These are phyloP conservation scores for Plenodomus tracheiphilus DNA, from an alignment of 2,329 filamentous ascomycete species.

Conservation along the genomic window DNA sequence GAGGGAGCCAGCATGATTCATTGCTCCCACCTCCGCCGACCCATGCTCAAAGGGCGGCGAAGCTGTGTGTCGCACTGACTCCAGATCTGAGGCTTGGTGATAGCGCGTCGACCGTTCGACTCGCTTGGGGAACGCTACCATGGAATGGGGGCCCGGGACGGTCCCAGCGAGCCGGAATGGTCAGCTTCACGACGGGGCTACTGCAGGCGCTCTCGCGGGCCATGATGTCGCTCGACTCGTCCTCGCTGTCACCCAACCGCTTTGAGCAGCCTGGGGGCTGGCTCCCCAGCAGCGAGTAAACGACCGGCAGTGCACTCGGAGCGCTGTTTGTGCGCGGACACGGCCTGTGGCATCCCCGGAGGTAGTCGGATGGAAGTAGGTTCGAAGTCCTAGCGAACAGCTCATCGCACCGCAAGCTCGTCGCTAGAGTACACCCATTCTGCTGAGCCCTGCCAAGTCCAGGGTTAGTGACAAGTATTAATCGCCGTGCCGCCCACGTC, in stretches of 20 bases:
- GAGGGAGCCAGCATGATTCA: background rate
- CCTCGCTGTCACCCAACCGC: constrained; percentile 20
- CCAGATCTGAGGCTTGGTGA: constrained; percentile 15
- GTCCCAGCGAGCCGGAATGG: constrained; percentile 10
- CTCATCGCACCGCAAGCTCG: constrained; percentile 33
- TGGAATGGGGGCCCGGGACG: constrained; percentile 23
- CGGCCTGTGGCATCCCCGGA: constrained; percentile 27
- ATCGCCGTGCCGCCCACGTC: constrained; percentile 22
- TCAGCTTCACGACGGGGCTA: constrained; percentile 19
- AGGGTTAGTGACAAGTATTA: constrained; percentile 29
- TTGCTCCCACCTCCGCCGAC: constrained; percentile 3
- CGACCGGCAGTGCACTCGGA: constrained; percentile 17
- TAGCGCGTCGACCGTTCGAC: constrained; percentile 13
- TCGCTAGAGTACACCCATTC: constrained; percentile 22
- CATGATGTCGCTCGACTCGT: constrained; percentile 23
- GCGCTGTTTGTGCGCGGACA: constrained; percentile 22
- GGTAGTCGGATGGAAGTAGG: constrained; percentile 20
- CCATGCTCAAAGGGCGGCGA: background rate
- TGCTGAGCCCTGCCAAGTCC: constrained; percentile 36
- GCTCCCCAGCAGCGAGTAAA: constrained; percentile 17
- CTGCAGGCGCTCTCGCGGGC: constrained; percentile 15
- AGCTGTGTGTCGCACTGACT: constrained; percentile 5
- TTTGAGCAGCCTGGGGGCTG: constrained; percentile 17
- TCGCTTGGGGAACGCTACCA: constrained; percentile 23
- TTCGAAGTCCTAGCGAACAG: constrained; percentile 24